Percentiles rank a stretch among this genome's conserved stretches.
phyloP scores from a whole-genome alignment of 2,329 filamentous ascomycete species.

The Stemphylium vesicarium region DNA sequence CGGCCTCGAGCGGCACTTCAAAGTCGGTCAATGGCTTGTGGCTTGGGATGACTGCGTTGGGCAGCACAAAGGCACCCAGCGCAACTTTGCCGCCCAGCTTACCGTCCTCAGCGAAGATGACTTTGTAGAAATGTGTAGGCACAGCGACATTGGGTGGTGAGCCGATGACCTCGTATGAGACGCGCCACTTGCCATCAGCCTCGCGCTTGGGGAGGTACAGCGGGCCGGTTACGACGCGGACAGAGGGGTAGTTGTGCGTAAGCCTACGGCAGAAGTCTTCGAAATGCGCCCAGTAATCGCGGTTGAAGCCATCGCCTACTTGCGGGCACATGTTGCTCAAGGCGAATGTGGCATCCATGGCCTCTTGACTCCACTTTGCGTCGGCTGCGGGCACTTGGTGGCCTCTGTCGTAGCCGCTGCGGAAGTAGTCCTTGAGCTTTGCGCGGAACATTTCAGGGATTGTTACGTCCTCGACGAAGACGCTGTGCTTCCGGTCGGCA shows the following conservation, averaged over 20 bases:
- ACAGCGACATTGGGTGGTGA: slow-evolving; percentile 92
- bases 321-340: slow-evolving; percentile 98
- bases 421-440: slow-evolving; percentile 90
- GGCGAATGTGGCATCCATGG: slow-evolving; percentile 95
- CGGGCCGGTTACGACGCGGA: slow-evolving; percentile 91
- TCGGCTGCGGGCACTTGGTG: slow-evolving; percentile 98
- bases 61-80: slow-evolving; percentile 91
- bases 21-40: slow-evolving; percentile 87
- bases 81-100: slow-evolving; percentile 70
- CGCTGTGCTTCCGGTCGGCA: slow-evolving; percentile 83
- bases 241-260: slow-evolving; percentile 79
- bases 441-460: slow-evolving; percentile 90
- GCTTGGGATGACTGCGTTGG: slow-evolving; percentile 88
- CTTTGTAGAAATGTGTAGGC: slow-evolving; percentile 99
- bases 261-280: slow-evolving; percentile 94
- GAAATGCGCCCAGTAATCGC: slow-evolving; percentile 99
- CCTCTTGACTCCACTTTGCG: slow-evolving; percentile 90
- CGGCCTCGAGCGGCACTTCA: slow-evolving; percentile 89
- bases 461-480: slow-evolving; percentile 78
- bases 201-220: slow-evolving; percentile 89
- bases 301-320: slow-evolving; percentile 97
- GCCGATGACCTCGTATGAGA: slow-evolving; percentile 94
- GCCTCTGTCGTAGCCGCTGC: slow-evolving; percentile 91
- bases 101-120: slow-evolving; percentile 93
- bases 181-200: slow-evolving; percentile 92